These are phyloP conservation scores for Lactarius hengduanensis DNA, from an alignment of 768 basidiomycete species.

Conservation along the genomic window DNA sequence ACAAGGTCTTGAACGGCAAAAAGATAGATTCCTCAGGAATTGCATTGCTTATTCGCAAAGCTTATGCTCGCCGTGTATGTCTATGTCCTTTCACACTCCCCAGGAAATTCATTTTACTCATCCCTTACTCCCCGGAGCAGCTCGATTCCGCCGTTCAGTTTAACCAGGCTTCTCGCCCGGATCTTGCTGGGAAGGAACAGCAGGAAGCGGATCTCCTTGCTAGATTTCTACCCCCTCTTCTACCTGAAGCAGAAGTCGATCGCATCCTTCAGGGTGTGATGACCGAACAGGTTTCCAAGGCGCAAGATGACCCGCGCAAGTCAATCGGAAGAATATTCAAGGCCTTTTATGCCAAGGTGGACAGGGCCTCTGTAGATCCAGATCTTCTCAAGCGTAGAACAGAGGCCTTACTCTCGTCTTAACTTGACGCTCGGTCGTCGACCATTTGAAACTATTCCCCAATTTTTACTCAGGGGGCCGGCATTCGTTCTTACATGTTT, in stretches of 20 bases:
- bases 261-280: conserved; percentile 46
- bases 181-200: conserved; percentile 63
- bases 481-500: background rate
- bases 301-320: conserved; percentile 37
- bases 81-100: conserved; percentile 38
- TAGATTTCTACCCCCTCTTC: conserved; percentile 57
- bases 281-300: conserved; percentile 31
- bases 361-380: conserved; percentile 57
- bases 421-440: background rate
- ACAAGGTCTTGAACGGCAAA: conserved; percentile 49
- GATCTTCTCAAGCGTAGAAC: conserved; percentile 55
- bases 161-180: conserved; percentile 53
- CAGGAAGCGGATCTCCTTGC: conserved; percentile 56
- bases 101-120: conserved; percentile 2
- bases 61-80: conserved; percentile 57
- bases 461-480: background rate
- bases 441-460: background rate
- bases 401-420: conserved; percentile 38
- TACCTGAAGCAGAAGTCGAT: conserved; percentile 58
- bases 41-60: conserved; percentile 56
- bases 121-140: conserved; percentile 37
- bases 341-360: conserved; percentile 59
- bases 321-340: conserved; percentile 54
- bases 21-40: conserved; percentile 50
- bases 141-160: conserved; percentile 59